phyloP scores from a whole-genome alignment of 352 stramenopile species.

The Phytophthora fragariae region DNA sequence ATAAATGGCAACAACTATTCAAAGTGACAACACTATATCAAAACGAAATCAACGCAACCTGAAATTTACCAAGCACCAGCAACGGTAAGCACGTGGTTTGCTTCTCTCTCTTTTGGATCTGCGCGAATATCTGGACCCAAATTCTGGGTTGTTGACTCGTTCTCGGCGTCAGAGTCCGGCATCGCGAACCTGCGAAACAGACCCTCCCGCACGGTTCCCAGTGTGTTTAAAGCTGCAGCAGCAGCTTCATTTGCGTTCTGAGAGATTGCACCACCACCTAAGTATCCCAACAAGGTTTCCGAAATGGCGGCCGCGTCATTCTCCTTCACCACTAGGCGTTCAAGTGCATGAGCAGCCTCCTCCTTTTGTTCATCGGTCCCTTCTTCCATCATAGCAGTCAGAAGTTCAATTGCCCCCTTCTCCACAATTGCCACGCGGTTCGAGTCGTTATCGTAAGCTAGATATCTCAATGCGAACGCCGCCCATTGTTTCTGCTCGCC shows the following conservation, averaged over 20 bases:
- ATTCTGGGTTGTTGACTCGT: too few species aligned
- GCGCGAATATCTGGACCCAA: too few species aligned
- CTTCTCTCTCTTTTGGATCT: neutral
- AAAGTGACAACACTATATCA: too few species aligned
- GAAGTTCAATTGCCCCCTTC: neutral
- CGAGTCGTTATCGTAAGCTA: conserved; percentile 8
- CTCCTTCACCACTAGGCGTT: neutral
- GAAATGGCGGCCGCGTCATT: neutral
- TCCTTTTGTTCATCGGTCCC: conserved; percentile 11
- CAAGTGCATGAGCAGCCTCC: conserved; percentile 12
- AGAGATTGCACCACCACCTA: too few species aligned
- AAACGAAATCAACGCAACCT: neutral
- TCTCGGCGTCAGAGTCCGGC: too few species aligned
- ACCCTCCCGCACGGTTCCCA: too few species aligned
- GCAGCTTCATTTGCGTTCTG: too few species aligned
- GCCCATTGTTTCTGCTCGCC: conserved; percentile 1
- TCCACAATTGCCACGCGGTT: conserved; percentile 12
- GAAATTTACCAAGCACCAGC: neutral
- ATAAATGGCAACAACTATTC: too few species aligned
- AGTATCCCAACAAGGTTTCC: too few species aligned
- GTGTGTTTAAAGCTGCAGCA: too few species aligned
- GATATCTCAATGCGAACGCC: conserved; percentile 4
- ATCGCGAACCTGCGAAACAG: too few species aligned
- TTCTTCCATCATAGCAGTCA: neutral
- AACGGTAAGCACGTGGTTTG: neutral